A percentile compares a stretch with the other conserved stretches of the same genome.
Evolutionary conservation across 2,329 filamentous ascomycete species (phyloP).

Genomic region (Elsinoe batatas): DNA sequence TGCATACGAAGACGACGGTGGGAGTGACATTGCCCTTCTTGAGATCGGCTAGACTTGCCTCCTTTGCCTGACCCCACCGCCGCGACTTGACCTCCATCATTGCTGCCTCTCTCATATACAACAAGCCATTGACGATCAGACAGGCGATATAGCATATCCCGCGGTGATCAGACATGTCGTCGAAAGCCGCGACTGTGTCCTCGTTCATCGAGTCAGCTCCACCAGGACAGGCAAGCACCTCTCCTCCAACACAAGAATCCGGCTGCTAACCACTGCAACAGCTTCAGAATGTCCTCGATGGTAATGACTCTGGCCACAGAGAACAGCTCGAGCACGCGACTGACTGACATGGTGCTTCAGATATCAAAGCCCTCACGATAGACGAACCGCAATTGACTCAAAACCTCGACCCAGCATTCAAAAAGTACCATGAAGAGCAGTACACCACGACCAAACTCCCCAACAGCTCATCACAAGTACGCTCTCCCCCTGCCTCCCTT

Average conservation of each 20-base stretch:
- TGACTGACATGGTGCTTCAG: constrained; percentile 36
- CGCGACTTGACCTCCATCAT: constrained; percentile 1
- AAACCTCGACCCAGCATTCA: constrained; percentile 71
- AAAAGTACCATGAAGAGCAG: constrained; percentile 95
- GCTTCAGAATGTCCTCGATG: constrained; percentile 81
- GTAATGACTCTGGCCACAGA: constrained; percentile 40
- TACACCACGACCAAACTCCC: constrained; percentile 82
- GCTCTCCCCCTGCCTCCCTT: neutral
- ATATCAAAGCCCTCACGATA: constrained; percentile 78
- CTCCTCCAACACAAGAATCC: constrained; percentile 15
- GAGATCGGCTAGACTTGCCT: neutral
- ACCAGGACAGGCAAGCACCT: constrained; percentile 71
- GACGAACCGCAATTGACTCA: constrained; percentile 58
- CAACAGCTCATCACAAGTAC: constrained; percentile 67
- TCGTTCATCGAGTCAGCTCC: constrained; percentile 91
- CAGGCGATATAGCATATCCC: neutral
- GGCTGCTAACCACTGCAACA: constrained; percentile 32
- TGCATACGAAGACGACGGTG: neutral
- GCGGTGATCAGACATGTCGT: constrained; percentile 20
- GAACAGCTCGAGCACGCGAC: neutral
- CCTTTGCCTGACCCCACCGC: neutral
- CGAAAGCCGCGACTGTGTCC: constrained; percentile 38
- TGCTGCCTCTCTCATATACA: neutral
- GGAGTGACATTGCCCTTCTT: neutral
- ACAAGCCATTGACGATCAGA: neutral